Conservation (phyloP, 1,284 basidiomycete species). For the Amylostereum chailletii region DNA sequence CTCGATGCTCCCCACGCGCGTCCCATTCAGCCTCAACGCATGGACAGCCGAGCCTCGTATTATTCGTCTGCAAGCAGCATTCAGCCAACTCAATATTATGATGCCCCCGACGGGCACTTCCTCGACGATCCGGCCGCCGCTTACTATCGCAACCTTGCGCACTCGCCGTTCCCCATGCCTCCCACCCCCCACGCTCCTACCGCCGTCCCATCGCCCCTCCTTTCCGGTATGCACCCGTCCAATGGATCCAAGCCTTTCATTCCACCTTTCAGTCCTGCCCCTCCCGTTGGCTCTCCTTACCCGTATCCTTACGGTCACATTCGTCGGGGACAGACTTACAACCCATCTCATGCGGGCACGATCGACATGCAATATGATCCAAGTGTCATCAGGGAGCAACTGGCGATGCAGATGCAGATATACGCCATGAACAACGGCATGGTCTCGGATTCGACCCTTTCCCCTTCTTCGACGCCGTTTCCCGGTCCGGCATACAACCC, state of each 20-base stretch:
- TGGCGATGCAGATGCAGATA: conserved; percentile 65
- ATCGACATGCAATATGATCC: conserved; percentile 25
- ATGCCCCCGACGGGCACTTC: conserved; percentile 34
- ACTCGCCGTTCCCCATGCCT: conserved; percentile 49
- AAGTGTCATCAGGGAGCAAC: conserved; percentile 54
- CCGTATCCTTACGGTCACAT: conserved; percentile 70
- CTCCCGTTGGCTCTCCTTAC: conserved; percentile 59
- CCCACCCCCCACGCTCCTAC: conserved; percentile 69
- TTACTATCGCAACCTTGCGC: conserved; percentile 51
- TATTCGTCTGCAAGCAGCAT: neutral
- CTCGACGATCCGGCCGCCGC: conserved; percentile 46
- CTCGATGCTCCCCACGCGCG: neutral
- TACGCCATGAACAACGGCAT: conserved; percentile 63
- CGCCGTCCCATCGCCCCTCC: conserved; percentile 47
- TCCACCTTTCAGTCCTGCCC: conserved; percentile 32
- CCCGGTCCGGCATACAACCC: conserved; percentile 51
- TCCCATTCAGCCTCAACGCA: conserved; percentile 11
- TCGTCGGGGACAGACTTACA: conserved; percentile 36
- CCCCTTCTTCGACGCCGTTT: conserved; percentile 64
- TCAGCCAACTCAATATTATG: conserved; percentile 33
- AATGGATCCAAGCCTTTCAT: conserved; percentile 22
- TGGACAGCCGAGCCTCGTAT: conserved; percentile 2
- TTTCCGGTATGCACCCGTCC: conserved; percentile 32
- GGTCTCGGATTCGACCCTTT: conserved; percentile 62
- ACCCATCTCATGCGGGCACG: conserved; percentile 24